Percentiles rank a stretch among this genome's conserved stretches.
Evolutionary conservation across 257 asterid genomes (phyloP).

Genomic region (Avicennia marina): DNA sequence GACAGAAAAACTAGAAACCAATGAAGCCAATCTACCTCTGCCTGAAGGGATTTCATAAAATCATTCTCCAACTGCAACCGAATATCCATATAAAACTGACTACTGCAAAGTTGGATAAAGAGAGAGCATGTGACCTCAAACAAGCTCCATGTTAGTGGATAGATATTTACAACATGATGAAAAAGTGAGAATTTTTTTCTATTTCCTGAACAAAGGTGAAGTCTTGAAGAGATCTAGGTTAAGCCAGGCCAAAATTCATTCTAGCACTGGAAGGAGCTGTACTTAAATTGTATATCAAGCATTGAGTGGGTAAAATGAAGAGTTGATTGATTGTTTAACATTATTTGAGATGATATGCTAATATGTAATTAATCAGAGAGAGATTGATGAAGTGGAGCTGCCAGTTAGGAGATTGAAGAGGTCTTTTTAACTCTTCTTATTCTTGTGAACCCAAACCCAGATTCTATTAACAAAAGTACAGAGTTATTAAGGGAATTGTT

Average conservation of each 20-base stretch:
- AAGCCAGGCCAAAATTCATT: background rate
- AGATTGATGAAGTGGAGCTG: background rate
- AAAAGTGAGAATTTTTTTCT: background rate
- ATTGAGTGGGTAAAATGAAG: background rate
- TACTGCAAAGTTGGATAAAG: constrained; percentile 43
- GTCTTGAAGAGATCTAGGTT: background rate
- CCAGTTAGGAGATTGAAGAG: background rate
- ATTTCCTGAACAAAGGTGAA: background rate
- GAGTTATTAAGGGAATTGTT: no score
- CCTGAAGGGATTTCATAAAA: constrained; percentile 68
- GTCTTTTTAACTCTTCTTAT: no score
- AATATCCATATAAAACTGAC: constrained; percentile 76
- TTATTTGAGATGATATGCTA: no score
- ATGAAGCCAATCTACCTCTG: constrained; percentile 55
- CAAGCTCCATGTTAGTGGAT: background rate
- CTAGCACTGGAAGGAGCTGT: no score
- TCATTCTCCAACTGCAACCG: constrained; percentile 79
- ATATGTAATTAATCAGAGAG: no score
- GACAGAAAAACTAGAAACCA: constrained; percentile 3
- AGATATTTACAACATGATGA: background rate
- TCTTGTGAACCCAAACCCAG: no score
- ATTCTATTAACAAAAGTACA: no score
- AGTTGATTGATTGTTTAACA: no score
- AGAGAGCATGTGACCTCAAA: constrained; percentile 6
- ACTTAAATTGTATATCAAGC: no score